Base-by-base conservation (phyloP, 805 yeast species). In the Metschnikowia colocasiae region DNA sequence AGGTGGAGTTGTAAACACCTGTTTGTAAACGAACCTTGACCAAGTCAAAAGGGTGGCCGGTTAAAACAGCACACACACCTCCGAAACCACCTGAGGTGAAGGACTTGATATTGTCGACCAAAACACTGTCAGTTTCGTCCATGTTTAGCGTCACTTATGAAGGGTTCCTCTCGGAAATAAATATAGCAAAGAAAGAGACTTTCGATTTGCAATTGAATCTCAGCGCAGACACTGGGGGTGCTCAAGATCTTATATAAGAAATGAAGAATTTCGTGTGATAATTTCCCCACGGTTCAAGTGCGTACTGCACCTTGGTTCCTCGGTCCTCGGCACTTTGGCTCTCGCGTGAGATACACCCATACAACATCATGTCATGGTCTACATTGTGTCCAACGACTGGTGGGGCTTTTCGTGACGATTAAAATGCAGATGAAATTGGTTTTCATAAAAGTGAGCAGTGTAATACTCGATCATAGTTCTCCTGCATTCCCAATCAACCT, bases 1-100 rank as follows among this genome's bases (percentile, higher is more conserved):
- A 52, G 9, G 95, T 76, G 6, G 86, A 74, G 6, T 74, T 65
- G 56, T 80, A 82, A 39, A 85, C 79, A 58, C 94, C 82, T 2
- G 96, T 89, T 63, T 92, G 99, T 52, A 92, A 79, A 50, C 96
- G 77, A 13, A 92, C 99, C 64, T 92, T 92, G 56, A 91, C 80
- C 56, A 92, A 77, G 64, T 94, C 99, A 63, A 92, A 92, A 1
- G 99, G 99, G 64, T 92, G 98, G 26, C 98, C 99, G 0, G 96
- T 88, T 25, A 90, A 59, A 13, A 92, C 98, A 2, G 98, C 97
- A 66, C 96, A 91, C 20, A 92, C 73, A 60, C 99, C 99, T 54
- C 99, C 98, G 49, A 92, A 86, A 3, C 97, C 99, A 36, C 99
- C 99, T 6, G 97, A 83, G 6, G 81, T 83, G 57, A 92, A 81